phyloP scores from a whole-genome alignment of 2,329 filamentous ascomycete species.

The Aspergillus carbonarius region DNA sequence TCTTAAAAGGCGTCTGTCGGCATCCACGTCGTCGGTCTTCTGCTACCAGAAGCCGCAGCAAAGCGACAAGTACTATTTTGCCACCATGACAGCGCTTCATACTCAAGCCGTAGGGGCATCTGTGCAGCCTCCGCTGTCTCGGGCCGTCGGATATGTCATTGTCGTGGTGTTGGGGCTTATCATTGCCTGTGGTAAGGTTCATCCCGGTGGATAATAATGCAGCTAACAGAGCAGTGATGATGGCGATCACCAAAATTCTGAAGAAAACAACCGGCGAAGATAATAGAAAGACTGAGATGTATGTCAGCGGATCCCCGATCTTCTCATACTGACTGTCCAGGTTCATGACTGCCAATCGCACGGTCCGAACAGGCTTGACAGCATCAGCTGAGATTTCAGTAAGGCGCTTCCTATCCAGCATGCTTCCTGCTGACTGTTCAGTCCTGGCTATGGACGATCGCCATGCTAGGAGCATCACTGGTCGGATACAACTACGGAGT shows the following conservation, averaged over 20 bases:
- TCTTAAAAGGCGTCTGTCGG: not conserved
- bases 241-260: slow-evolving; percentile 48
- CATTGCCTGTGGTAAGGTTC: slow-evolving; percentile 39
- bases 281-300: slow-evolving; percentile 55
- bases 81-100: not conserved
- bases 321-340: slow-evolving; percentile 17
- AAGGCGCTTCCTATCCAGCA: not conserved
- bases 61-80: not conserved
- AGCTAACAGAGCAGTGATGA: slow-evolving; percentile 39
- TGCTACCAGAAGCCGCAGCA: too few relatives aligned
- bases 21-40: not conserved
- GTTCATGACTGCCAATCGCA: slow-evolving; percentile 57
- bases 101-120: slow-evolving; percentile 1
- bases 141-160: slow-evolving; percentile 45
- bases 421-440: slow-evolving; percentile 6
- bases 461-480: slow-evolving; percentile 51
- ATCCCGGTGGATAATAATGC: not conserved
- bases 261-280: slow-evolving; percentile 53
- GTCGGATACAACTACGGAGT: slow-evolving; percentile 57
- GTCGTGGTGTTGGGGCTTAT: slow-evolving; percentile 44
- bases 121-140: slow-evolving; percentile 36
- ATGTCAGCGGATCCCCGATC: not conserved
- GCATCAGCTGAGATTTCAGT: slow-evolving; percentile 55
- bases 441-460: slow-evolving; percentile 57
- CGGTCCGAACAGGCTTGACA: slow-evolving; percentile 52